A percentile compares a stretch with the other conserved stretches of the same genome.
Evolutionary conservation across 2,329 filamentous ascomycete genomes (phyloP).

Genomic region (Pezicula rhizophila): DNA sequence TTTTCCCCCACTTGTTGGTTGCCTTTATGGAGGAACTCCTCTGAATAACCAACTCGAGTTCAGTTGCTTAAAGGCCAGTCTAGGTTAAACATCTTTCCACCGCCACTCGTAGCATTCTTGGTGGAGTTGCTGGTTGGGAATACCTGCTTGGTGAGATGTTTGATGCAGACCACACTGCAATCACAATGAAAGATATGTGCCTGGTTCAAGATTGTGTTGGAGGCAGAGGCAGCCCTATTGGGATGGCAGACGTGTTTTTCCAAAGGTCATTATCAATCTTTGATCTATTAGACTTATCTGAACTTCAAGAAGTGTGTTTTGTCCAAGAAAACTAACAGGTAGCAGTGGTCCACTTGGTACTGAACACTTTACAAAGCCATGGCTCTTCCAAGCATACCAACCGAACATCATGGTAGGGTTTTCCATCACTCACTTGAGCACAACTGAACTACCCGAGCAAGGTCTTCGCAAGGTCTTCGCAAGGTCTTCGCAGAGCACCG

Average conservation of each 20-base stretch:
- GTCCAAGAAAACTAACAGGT: slow-evolving; percentile 1
- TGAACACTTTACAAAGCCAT: slow-evolving; percentile 25
- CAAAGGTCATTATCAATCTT: slow-evolving; percentile 13
- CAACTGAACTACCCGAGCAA: too few species aligned
- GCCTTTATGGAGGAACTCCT: too few species aligned
- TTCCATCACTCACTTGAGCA: too few species aligned
- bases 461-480: too few species aligned
- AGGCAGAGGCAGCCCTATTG: slow-evolving; percentile 22
- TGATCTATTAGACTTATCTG: background rate
- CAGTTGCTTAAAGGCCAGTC: too few species aligned
- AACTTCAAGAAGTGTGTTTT: too few species aligned
- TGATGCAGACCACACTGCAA: slow-evolving; percentile 25
- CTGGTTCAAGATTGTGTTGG: slow-evolving; percentile 27
- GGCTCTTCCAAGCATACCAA: slow-evolving; percentile 29
- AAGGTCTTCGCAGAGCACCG: too few species aligned
- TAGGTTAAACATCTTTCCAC: background rate
- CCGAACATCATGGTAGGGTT: slow-evolving; percentile 28
- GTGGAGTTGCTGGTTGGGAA: slow-evolving; percentile 28
- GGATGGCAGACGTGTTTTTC: slow-evolving; percentile 23
- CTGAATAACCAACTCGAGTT: too few species aligned
- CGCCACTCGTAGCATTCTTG: slow-evolving; percentile 11
- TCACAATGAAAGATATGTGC: slow-evolving; percentile 30
- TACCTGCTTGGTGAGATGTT: slow-evolving; percentile 32
- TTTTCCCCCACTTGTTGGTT: too few species aligned
- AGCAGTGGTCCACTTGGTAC: slow-evolving; percentile 23